Conservation (phyloP, 2,329 filamentous ascomycete genomes). For the Fusarium abutilonis region DNA sequence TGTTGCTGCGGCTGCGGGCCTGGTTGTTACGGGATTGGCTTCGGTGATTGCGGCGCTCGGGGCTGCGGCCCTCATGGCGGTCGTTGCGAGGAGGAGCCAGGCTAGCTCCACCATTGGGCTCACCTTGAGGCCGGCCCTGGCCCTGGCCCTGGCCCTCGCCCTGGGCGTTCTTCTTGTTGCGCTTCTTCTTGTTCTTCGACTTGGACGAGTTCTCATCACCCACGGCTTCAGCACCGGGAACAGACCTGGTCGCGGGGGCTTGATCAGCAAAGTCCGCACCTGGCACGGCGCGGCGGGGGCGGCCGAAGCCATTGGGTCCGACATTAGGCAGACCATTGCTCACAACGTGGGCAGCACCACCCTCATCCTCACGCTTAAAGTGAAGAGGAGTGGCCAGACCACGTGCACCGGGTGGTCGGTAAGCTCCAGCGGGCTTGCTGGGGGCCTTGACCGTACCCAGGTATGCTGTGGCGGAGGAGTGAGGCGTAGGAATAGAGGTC, state of each 20-base stretch:
- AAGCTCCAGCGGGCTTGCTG: slow-evolving; percentile 96
- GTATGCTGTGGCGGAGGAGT: slow-evolving; percentile 83
- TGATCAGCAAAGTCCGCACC: slow-evolving; percentile 80
- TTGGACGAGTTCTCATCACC: slow-evolving; percentile 78
- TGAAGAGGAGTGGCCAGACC: slow-evolving; percentile 88
- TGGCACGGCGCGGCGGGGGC: slow-evolving; percentile 79
- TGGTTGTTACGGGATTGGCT: slow-evolving; percentile 66
- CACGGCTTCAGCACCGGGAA: slow-evolving; percentile 70
- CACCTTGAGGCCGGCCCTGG: slow-evolving; percentile 65
- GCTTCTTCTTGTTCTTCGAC: slow-evolving; percentile 99
- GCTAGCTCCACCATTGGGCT: slow-evolving; percentile 58
- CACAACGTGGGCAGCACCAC: slow-evolving; percentile 84
- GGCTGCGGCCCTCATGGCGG: slow-evolving; percentile 66
- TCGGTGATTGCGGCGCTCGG: slow-evolving; percentile 68
- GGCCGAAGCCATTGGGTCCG: slow-evolving; percentile 81
- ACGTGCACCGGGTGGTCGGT: slow-evolving; percentile 92
- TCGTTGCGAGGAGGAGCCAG: slow-evolving; percentile 59
- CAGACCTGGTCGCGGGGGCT: slow-evolving; percentile 73
- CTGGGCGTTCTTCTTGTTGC: slow-evolving; percentile 88
- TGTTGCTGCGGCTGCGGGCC: slow-evolving; percentile 63
- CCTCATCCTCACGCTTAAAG: slow-evolving; percentile 98
- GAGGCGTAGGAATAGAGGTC: slow-evolving; percentile 76
- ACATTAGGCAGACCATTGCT: slow-evolving; percentile 80
- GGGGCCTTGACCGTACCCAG: slow-evolving; percentile 90
- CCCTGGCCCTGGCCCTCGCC: slow-evolving; percentile 70